These are phyloP conservation scores for Vitis hybrid DNA, from an alignment of 177 flowering plant species.

Conservation along the genomic window DNA sequence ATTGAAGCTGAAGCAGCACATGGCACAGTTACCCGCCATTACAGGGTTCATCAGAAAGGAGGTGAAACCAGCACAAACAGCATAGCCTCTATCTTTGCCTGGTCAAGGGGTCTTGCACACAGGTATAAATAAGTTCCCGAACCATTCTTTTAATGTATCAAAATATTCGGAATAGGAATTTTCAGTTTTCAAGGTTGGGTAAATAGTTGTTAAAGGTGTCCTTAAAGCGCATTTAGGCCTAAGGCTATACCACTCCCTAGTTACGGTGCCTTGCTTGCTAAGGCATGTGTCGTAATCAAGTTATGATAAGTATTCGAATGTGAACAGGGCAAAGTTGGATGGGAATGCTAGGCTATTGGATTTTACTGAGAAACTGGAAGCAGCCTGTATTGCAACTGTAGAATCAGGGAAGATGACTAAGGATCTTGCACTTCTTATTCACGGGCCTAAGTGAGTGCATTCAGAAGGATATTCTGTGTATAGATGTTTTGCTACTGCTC, in stretches of 20 bases:
- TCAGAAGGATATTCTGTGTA: too few relatives aligned
- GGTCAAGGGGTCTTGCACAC: constrained; percentile 98
- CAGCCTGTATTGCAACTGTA: constrained; percentile 69
- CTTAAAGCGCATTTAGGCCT: too few relatives aligned
- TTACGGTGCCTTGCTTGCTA: too few relatives aligned
- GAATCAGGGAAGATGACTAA: constrained; percentile 99
- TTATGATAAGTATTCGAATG: neutral
- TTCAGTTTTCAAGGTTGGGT: too few relatives aligned
- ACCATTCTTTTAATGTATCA: too few relatives aligned
- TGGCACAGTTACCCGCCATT: constrained; percentile 99
- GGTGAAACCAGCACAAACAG: constrained; percentile 99
- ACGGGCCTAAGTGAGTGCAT: constrained; percentile 74
- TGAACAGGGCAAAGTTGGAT: constrained; percentile 74
- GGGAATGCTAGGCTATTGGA: constrained; percentile 59
- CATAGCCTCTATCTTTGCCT: constrained; percentile 99
- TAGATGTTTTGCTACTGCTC: neutral
- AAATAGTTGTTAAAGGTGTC: too few relatives aligned
- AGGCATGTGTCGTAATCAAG: too few relatives aligned
- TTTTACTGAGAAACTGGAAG: constrained; percentile 73
- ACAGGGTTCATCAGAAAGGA: constrained; percentile 93
- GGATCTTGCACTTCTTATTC: constrained; percentile 89
- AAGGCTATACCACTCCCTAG: too few relatives aligned
- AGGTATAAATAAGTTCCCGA: constrained; percentile 39
- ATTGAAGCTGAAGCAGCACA: constrained; percentile 99
- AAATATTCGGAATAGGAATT: too few relatives aligned